Evolutionary conservation across 768 basidiomycete species (phyloP).

Genomic region (Tylopilus subfusipes): DNA sequence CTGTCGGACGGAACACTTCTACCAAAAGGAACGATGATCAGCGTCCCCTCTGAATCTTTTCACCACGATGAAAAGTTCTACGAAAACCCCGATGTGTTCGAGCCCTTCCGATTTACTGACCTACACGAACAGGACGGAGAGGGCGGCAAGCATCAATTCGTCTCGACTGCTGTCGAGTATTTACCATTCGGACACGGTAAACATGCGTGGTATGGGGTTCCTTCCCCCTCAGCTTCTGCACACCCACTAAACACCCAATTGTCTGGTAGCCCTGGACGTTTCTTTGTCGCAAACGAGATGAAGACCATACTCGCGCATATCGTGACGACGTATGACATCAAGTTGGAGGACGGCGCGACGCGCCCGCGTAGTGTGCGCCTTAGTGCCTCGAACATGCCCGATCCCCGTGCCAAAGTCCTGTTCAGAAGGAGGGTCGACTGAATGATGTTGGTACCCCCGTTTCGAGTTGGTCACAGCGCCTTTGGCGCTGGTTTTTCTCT

Average conservation of each 20-base stretch:
- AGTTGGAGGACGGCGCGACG: conserved; percentile 3
- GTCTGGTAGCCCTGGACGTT: conserved; percentile 31
- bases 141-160: background rate
- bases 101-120: background rate
- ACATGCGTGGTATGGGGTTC: background rate
- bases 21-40: background rate
- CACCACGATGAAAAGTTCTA: background rate
- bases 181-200: background rate
- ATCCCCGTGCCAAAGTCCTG: conserved; percentile 8
- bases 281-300: conserved; percentile 42
- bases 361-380: background rate
- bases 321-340: conserved; percentile 29
- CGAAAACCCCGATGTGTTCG: background rate
- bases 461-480: too few species aligned
- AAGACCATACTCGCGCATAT: conserved; percentile 47
- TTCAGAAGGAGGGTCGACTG: conserved; percentile 11
- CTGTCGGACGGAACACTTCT: background rate
- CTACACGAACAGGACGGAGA: background rate
- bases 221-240: background rate
- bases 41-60: background rate
- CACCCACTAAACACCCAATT: too few species aligned
- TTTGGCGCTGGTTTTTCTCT: too few species aligned
- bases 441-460: background rate
- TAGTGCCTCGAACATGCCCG: background rate
- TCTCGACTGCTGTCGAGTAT: background rate